Evolutionary conservation across 352 stramenopile genomes (phyloP), one percentile per base, ranked within the genome.

Genomic region (Phytophthora constricta): DNA sequence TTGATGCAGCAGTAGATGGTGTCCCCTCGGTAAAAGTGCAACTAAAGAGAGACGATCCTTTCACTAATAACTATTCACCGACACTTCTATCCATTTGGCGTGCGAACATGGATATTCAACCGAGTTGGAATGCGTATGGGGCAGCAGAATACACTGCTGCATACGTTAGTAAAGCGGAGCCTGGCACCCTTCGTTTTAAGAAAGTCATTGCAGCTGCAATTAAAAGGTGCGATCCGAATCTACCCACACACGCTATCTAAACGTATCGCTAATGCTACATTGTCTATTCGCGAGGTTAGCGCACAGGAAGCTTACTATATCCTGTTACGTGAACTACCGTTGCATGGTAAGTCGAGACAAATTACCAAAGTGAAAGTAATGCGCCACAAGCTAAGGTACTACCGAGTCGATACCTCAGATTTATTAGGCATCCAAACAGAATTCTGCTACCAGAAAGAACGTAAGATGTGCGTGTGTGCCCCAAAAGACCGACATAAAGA

Each of bases 101-200:
- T 5, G 63, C 69, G 1, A 77, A 73, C 19, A 77, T 77, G 69
- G 70, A 74, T 34, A 58, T 74, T 1, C 53, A 76, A 19, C 31
- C 13, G 7, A 56, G 71, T 22, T 57, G 68, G 0, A 76, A 76
- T 41, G 68, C 57, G 13, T 68, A 75, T 26, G 56, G 67, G n/a
- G n/a, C 13, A 13, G n/a, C n/a, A n/a, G n/a, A n/a, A n/a, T 76
- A 76, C 26, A 67, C 62, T 11, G 62, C 68, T 23, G 62, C 62
- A 0, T 76, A 71, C n/a, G 26, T 68, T 2, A 76, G 68, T 25
- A 76, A 76, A 37, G 31, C 31, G 31, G 31, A 37, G 31, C 31
- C 31, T 13, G 31, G 13, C 31, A 37, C 31, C 7, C 13, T 37
- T 7, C 13, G 31, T 26, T 62, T 1, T 53, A 72, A 22, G 0